Evolutionary conservation across 768 basidiomycete genomes (phyloP), one percentile per base, ranked within the genome.

Genomic region (Pisolithus albus): DNA sequence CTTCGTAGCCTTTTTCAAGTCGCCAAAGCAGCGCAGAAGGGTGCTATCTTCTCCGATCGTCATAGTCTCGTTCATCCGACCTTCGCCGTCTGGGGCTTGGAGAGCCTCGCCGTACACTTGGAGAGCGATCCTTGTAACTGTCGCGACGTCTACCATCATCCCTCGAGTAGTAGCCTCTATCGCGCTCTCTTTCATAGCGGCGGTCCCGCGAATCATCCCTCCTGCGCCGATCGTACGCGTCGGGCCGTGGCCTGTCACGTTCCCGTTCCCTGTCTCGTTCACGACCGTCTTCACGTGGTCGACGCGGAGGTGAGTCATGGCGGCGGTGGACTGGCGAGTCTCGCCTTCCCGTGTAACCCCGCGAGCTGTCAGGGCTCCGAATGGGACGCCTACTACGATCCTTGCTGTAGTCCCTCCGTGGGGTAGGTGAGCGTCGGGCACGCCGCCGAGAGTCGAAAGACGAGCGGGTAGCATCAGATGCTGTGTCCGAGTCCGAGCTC

Each of bases 401-500:
- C 1, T 56, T 55, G 15, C 57, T 58, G 11, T 61, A 61, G 28
- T 67, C 61, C 26, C 55, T 58, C 19, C 68, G 71, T 1, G 74
- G 72, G 0, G 68, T 65, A 1, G 65, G 58, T 6, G 68, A 65
- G 21, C 63, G 66, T 37, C 67, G 67, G 18, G 53, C 53, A 15
- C 58, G 59, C 19, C 56, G 62, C 16, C 65, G 54, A 10, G 65
- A 57, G 52, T 63, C 62, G 24, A 67, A 69, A 4, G 78, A 76
- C 9, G 60, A 43, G 41, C 62, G 66, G 7, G 67, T 65, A n/a
- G 70, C 67, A 38, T 66, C 65, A 7, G 74, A 69, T 15, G 64
- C 64, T 3, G 76, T 75, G 15, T 64, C 67, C 0, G 72, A 74
- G 39, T 71, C 66, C 3, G 73, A 64, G 16, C 64, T 67, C 1